These are phyloP conservation scores for Fusarium tanahbumbuense DNA, from an alignment of 2,329 filamentous ascomycete genomes.

Conservation along the genomic window DNA sequence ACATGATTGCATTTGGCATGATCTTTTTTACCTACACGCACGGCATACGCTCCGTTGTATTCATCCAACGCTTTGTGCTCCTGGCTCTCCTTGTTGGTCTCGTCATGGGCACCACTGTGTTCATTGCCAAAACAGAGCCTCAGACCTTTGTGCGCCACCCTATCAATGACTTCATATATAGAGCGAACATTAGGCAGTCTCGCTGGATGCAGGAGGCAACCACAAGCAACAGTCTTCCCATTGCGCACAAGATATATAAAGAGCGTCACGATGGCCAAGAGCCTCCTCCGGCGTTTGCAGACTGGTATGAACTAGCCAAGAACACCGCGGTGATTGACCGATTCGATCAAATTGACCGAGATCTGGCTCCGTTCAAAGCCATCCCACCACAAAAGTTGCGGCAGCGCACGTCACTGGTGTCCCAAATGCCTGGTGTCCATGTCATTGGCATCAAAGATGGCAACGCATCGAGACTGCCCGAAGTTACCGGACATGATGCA, in stretches of 20 bases:
- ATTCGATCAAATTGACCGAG: constrained; percentile 81
- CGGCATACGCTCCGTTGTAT: constrained; percentile 57
- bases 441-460: constrained; percentile 72
- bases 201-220: constrained; percentile 62
- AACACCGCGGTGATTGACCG: constrained; percentile 81
- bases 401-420: constrained; percentile 61
- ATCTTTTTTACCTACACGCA: constrained; percentile 58
- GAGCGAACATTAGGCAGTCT: constrained; percentile 59
- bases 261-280: constrained; percentile 70
- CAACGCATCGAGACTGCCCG: constrained; percentile 59
- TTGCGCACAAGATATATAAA: constrained; percentile 62
- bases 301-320: constrained; percentile 84
- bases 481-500: constrained; percentile 49
- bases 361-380: constrained; percentile 82
- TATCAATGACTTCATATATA: constrained; percentile 62
- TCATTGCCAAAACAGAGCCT: constrained; percentile 48
- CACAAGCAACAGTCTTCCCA: constrained; percentile 59
- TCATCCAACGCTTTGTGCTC: constrained; percentile 56
- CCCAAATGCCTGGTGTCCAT: constrained; percentile 57
- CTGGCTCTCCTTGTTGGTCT: constrained; percentile 54
- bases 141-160: constrained; percentile 56
- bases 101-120: constrained; percentile 53
- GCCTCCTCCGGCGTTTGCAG: constrained; percentile 84
- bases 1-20: constrained; percentile 56
- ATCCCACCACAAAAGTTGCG: constrained; percentile 75